Evolutionary conservation across 2,329 filamentous ascomycete species (phyloP).

Genomic region (Claviceps sp.): DNA sequence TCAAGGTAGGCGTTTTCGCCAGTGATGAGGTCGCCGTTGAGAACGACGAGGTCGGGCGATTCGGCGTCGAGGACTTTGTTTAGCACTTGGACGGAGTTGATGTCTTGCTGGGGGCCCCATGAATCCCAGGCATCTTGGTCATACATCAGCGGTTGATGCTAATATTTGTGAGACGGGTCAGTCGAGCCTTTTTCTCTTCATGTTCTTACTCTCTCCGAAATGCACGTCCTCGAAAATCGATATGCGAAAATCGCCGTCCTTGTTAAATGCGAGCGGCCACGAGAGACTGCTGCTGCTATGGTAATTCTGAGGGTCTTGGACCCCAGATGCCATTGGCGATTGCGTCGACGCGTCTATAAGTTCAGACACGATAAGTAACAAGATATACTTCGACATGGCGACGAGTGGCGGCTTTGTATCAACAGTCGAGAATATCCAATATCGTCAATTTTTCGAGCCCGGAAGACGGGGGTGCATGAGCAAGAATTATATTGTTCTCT

Average conservation of each 20-base stretch:
- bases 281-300: neutral
- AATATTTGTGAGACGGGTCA: neutral
- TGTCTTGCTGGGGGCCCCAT: conserved; percentile 39
- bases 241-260: conserved; percentile 35
- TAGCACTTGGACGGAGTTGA: conserved; percentile 43
- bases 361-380: neutral
- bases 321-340: neutral
- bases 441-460: neutral
- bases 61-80: conserved; percentile 44
- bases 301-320: neutral
- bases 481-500: too few relatives aligned
- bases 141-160: neutral
- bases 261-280: conserved; percentile 19
- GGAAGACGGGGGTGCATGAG: neutral
- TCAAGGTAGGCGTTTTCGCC: conserved; percentile 46
- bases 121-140: conserved; percentile 27
- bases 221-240: conserved; percentile 58
- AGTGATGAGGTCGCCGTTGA: conserved; percentile 61
- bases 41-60: conserved; percentile 44
- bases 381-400: conserved; percentile 1
- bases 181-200: conserved; percentile 24
- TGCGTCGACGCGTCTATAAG: neutral
- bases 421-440: too few relatives aligned
- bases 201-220: conserved; percentile 48
- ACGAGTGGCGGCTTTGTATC: neutral